Evolutionary conservation across 2,329 filamentous ascomycete genomes (phyloP).

Genomic region (Colletotrichum gigasporum): DNA sequence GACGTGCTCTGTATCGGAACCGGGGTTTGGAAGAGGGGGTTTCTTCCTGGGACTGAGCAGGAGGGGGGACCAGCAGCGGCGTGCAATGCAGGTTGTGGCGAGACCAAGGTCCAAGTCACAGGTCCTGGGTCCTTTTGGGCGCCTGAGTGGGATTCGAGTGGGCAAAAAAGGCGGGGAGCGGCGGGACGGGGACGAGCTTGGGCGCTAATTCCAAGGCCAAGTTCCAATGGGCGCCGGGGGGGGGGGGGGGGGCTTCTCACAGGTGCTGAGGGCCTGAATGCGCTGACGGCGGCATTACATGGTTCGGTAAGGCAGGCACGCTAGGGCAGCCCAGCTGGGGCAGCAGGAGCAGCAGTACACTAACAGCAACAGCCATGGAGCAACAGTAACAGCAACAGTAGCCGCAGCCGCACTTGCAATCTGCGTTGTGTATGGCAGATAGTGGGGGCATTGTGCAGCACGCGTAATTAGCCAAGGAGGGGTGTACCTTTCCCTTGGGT

Average conservation of each 20-base stretch:
- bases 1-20: constrained; percentile 15
- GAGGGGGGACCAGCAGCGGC: neutral
- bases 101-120: constrained; percentile 15
- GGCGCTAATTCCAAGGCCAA: constrained; percentile 31
- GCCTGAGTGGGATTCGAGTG: constrained; percentile 22
- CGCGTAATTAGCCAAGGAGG: neutral
- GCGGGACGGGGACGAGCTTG: constrained; percentile 28
- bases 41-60: neutral
- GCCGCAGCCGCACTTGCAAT: too few species aligned
- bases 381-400: too few species aligned
- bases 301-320: neutral
- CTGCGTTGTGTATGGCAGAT: too few species aligned
- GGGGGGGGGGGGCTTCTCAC: neutral
- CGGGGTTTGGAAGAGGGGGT: constrained; percentile 11
- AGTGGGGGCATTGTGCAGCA: too few species aligned
- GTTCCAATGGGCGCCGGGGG: constrained; percentile 13
- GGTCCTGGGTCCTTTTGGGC: constrained; percentile 10
- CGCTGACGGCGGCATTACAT: neutral
- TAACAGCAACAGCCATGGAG: too few species aligned
- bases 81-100: constrained; percentile 1
- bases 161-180: constrained; percentile 26
- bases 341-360: too few species aligned
- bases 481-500: neutral
- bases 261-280: constrained; percentile 8
- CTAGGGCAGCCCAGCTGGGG: too few species aligned